A percentile compares a stretch with the other conserved stretches of the same genome.
These are phyloP conservation scores for Apiospora saccharicola DNA, from an alignment of 2,329 filamentous ascomycete genomes.

Conservation along the genomic window DNA sequence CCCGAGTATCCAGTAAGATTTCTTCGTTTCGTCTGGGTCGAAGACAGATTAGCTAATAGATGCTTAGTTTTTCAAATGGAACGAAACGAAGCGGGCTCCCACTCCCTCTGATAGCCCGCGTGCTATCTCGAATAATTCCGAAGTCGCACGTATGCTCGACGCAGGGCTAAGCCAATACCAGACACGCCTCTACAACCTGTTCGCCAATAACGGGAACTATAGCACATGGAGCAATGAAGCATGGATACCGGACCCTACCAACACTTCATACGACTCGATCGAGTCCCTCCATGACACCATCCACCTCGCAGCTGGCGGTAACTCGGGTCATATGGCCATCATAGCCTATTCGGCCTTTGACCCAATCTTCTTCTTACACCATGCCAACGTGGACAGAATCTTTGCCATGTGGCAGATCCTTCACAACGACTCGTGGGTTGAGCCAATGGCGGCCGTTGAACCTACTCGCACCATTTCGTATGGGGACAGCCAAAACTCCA, in stretches of 20 bases:
- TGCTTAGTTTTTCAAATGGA: constrained; percentile 64
- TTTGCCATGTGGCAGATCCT: constrained; percentile 81
- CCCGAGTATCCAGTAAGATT: constrained; percentile 54
- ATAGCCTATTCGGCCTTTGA: constrained; percentile 80
- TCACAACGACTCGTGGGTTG: constrained; percentile 72
- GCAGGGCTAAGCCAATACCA: constrained; percentile 62
- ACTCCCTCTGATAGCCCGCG: constrained; percentile 45
- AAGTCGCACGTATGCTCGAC: constrained; percentile 60
- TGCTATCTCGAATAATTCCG: constrained; percentile 65
- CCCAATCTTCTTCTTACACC: constrained; percentile 80
- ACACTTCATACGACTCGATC: constrained; percentile 66
- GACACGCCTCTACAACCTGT: constrained; percentile 71
- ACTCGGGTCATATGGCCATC: constrained; percentile 70
- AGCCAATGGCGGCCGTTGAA: constrained; percentile 59
- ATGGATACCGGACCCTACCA: constrained; percentile 58
- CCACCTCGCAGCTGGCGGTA: constrained; percentile 63
- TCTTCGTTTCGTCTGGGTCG: not conserved
- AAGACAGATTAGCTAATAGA: constrained; percentile 26
- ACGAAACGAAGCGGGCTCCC: constrained; percentile 66
- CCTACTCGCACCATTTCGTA: constrained; percentile 67
- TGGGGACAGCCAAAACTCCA: constrained; percentile 61
- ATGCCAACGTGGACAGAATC: constrained; percentile 77
- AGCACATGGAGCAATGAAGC: constrained; percentile 74
- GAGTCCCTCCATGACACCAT: constrained; percentile 71
- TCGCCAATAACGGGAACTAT: constrained; percentile 73